phyloP scores from a whole-genome alignment of 768 basidiomycete species.

The Suillus placidus region DNA sequence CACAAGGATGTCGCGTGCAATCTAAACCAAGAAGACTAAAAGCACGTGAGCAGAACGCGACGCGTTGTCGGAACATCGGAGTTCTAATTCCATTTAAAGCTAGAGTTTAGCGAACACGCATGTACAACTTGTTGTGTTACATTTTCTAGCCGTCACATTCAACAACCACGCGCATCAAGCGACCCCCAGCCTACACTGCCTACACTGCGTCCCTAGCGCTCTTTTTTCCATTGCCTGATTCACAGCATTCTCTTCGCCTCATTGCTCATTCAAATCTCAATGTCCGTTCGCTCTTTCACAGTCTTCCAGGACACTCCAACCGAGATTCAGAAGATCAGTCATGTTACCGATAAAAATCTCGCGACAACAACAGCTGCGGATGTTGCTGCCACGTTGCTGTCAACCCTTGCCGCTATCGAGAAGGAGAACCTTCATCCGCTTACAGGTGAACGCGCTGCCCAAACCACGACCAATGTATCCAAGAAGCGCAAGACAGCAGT shows the following conservation, averaged over 20 bases:
- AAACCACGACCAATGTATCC: conserved; percentile 35
- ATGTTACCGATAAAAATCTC: conserved; percentile 26
- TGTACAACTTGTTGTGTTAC: conserved; percentile 22
- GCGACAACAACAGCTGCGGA: conserved; percentile 24
- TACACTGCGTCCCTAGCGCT: conserved; percentile 10
- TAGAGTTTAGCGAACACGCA: conserved; percentile 27
- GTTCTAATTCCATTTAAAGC: conserved; percentile 37
- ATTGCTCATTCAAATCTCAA: conserved; percentile 27
- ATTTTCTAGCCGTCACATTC: conserved; percentile 30
- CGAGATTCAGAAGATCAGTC: conserved; percentile 37
- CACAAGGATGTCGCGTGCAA: conserved; percentile 3
- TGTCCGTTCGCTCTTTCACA: conserved; percentile 63
- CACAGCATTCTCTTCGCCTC: conserved; percentile 13
- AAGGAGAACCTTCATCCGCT: conserved; percentile 82
- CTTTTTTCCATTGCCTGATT: conserved; percentile 4
- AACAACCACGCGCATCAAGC: conserved; percentile 26
- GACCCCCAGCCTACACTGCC: conserved; percentile 13
- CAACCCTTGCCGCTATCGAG: conserved; percentile 49
- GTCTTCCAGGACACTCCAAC: conserved; percentile 62
- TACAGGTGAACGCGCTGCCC: conserved; percentile 63
- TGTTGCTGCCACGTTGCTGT: conserved; percentile 36
- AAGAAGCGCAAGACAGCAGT: conserved; percentile 71
- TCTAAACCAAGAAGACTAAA: conserved; percentile 6
- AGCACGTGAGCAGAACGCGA: conserved; percentile 15
- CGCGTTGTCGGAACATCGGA: conserved; percentile 39